Conservation (phyloP, 2,329 filamentous ascomycete species). For the Amauroascus niger region DNA sequence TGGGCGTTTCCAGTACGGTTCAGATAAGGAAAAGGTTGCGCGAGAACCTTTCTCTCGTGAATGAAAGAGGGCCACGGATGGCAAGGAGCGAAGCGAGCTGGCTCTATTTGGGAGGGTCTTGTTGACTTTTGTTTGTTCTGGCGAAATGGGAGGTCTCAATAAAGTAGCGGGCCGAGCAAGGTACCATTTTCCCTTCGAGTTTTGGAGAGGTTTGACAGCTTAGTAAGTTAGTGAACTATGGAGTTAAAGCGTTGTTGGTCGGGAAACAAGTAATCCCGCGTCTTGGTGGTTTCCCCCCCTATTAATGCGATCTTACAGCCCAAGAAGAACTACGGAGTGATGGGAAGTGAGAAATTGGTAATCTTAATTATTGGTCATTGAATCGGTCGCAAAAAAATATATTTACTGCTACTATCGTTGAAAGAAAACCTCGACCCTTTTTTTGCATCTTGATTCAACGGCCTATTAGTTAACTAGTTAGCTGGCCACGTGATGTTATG, state of each 20-base stretch:
- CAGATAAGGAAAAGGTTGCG: not conserved
- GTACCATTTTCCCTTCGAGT: not conserved
- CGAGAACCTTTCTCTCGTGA: not conserved
- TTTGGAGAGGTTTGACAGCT: conserved; percentile 2
- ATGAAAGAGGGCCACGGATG: not conserved
- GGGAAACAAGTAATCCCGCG: not conserved
- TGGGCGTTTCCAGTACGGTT: not conserved
- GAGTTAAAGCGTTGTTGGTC: not conserved
- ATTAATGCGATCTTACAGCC: not conserved
- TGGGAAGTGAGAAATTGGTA: no score
- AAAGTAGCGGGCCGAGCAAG: conserved; percentile 3
- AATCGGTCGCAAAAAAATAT: no score
- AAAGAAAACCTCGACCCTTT: no score
- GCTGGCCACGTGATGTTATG: not conserved
- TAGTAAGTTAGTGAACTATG: not conserved
- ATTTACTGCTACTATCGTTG: no score
- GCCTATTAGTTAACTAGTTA: no score
- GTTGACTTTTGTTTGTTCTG: not conserved
- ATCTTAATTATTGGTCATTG: no score
- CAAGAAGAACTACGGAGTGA: no score
- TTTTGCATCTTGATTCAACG: not conserved
- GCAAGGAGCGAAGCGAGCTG: conserved; percentile 1
- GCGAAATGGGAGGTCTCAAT: conserved; percentile 8
- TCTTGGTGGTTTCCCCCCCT: not conserved
- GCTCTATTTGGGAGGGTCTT: not conserved